Evolutionary conservation across 768 basidiomycete genomes (phyloP), one percentile per base, ranked within the genome.

Genomic region (Mycena kentingensis): DNA sequence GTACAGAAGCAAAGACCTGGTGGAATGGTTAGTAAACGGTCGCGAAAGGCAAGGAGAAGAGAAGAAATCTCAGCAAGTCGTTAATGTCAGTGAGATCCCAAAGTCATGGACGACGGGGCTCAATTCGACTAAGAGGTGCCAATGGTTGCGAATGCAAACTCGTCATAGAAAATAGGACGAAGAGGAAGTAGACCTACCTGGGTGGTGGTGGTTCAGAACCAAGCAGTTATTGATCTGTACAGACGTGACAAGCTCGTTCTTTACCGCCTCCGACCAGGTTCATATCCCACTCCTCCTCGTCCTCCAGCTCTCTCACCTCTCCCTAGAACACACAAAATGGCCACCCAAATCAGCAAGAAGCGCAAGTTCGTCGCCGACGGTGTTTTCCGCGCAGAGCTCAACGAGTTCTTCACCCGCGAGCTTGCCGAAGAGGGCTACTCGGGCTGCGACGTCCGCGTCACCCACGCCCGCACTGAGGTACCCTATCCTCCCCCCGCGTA

Each of bases 381-480:
- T 86, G 95, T 98, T 51, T 96, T 95, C 84, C 93, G 93, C 71
- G 97, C 97, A 63, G 97, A 99, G 77, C 84, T 99, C 72, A 93
- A 93, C 70, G 97, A 99, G 76, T 98, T 99, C 83, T 97, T 98
- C 75, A 92, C 86, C 54, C 87, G 94, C 63, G 96, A 98, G 76
- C 90, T 98, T 65, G 91, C 97, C 49, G 95, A 95, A 76, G 97
- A 99, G 76, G 96, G 96, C 64, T 99, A 98, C 84, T 98, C 97
- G 76, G 97, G 97, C 49, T 99, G 97, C 74, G 97, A 99, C 76
- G 97, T 99, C 72, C 93, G 97, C 68, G 95, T 98, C 57, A 98
- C 97, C 62, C 96, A 98, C 73, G 95, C 96, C 58, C 90, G 96
- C 67, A 99, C 97, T 64, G 97, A 99, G 80, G 91, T 92, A 68